Evolutionary conservation across 2,329 filamentous ascomycete genomes (phyloP).

Genomic region (Periconia macrospinosa): DNA sequence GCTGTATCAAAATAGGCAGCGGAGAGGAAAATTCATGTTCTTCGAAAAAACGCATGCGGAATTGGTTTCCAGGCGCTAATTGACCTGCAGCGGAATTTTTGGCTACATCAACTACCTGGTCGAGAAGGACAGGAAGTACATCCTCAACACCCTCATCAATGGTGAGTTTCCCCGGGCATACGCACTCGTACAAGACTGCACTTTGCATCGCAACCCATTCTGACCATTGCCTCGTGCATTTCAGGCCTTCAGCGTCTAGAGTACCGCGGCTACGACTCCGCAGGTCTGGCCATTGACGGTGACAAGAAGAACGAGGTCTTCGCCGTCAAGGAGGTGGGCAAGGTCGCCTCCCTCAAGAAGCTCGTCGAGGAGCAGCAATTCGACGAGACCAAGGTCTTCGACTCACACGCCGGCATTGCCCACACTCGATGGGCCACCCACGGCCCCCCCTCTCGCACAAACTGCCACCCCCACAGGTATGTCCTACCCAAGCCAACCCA

Average conservation of each 20-base stretch:
- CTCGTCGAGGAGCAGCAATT: slow-evolving; percentile 82
- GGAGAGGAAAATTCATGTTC: background rate
- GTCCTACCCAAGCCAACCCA: slow-evolving; percentile 29
- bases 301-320: slow-evolving; percentile 98
- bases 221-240: background rate
- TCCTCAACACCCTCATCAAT: slow-evolving; percentile 94
- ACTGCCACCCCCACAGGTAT: slow-evolving; percentile 98
- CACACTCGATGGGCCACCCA: slow-evolving; percentile 99
- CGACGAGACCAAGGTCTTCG: slow-evolving; percentile 90
- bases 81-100: slow-evolving; percentile 76
- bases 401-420: slow-evolving; percentile 97
- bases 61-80: background rate
- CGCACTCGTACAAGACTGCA: background rate
- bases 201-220: slow-evolving; percentile 12
- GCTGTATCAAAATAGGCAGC: background rate
- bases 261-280: slow-evolving; percentile 98
- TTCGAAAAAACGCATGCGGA: background rate
- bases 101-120: slow-evolving; percentile 99
- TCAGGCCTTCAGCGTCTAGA: slow-evolving; percentile 90
- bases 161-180: slow-evolving; percentile 58
- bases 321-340: slow-evolving; percentile 99
- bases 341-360: slow-evolving; percentile 94
- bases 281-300: slow-evolving; percentile 91
- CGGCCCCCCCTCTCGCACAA: slow-evolving; percentile 86
- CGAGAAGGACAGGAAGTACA: slow-evolving; percentile 97